Base-by-base conservation (phyloP, 2,329 filamentous ascomycete species). In the Monilinia fructicola region DNA sequence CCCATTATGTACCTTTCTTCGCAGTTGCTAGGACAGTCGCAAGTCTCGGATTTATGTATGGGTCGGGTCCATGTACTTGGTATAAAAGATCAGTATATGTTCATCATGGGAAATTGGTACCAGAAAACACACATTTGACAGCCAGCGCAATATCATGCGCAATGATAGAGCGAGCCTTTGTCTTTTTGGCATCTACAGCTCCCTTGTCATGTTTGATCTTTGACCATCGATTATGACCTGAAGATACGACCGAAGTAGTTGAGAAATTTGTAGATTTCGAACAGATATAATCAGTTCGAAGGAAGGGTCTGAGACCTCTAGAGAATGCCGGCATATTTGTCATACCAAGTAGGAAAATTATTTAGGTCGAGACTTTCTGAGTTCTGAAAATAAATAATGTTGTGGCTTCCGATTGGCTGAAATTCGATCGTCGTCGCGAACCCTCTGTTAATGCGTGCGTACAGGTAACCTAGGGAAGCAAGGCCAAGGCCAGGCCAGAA, bases 181-280 rank as follows among this genome's bases (percentile, higher is more conserved):
- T 92, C 79, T 93, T 97, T 73, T 89, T 88, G 67, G 84, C 84
- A 78, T 99, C 95, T 67, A 89, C 90, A 69, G 89, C 91, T 62
- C 90, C 93, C 79, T 99, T 99, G 78, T 95, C 92, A 78, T 98
- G 95, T 76, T 90, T 91, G 79, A 97, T 98, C 75, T 95, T 96
- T 67, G 92, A 93, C 95, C 95, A 99, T 77, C 93, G 90, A 78
- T 90, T 97, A 79, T 97, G 93, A 18, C 93, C 93, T 31, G 90
- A 88, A 68, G 79, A 78, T 18, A 79, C 74, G 10, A 73, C 67
- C 11, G 81, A 71, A 21, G 80, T 77, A 50, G 77, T 78, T 71
- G 84, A 87, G 70, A 83, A 76, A 62, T 64, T 67, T 11, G 73
- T 54, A 66, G 73, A 76, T 73, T 69, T 67, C 38, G 68, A 64